Evolutionary conservation across 306 rosid species (phyloP).

Genomic region (Betula pendula): DNA sequence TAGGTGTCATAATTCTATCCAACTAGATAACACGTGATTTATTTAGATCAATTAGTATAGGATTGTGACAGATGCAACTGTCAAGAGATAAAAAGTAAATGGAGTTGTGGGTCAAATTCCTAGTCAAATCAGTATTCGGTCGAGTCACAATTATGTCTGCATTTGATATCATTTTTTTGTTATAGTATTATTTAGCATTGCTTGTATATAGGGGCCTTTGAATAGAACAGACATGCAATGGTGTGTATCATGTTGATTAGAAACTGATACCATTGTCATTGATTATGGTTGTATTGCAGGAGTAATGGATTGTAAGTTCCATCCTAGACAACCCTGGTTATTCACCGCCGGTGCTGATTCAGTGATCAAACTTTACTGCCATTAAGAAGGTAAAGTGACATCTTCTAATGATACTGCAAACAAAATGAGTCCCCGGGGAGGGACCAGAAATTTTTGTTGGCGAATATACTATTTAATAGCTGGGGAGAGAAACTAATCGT

Average conservation of each 20-base stretch:
- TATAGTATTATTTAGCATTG: not conserved
- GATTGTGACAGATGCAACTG: not conserved
- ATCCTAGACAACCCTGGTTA: conserved; percentile 93
- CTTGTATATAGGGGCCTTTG: not conserved
- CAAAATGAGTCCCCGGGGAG: not conserved
- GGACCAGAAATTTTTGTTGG: not conserved
- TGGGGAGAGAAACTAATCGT: conserved; percentile 14
- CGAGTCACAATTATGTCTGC: no score
- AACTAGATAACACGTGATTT: not conserved
- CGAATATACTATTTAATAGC: conserved; percentile 19
- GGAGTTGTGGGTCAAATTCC: not conserved
- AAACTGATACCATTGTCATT: conserved; percentile 1
- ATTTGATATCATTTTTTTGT: not conserved
- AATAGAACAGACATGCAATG: not conserved
- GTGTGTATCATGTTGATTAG: not conserved
- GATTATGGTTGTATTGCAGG: conserved; percentile 52
- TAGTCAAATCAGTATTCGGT: no score
- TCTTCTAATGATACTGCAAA: not conserved
- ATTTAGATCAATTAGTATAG: not conserved
- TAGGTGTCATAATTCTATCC: not conserved
- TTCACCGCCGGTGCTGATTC: conserved; percentile 92
- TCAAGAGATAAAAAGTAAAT: not conserved
- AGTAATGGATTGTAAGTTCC: conserved; percentile 89
- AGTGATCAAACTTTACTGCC: conserved; percentile 69
- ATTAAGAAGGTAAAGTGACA: conserved; percentile 39